These are phyloP conservation scores for Pichia cabralensis DNA, from an alignment of 805 yeast species.

Conservation along the genomic window DNA sequence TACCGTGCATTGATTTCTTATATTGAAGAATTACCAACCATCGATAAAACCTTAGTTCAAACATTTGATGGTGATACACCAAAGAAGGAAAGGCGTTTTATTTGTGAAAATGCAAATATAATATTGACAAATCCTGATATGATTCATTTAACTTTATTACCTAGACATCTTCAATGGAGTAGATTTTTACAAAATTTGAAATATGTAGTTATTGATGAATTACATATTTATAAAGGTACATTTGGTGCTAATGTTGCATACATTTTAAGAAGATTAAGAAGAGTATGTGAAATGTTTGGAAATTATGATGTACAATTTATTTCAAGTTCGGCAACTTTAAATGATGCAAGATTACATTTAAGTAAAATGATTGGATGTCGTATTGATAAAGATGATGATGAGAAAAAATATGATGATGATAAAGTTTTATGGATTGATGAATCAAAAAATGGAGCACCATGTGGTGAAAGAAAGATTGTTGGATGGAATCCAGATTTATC, in stretches of 20 bases:
- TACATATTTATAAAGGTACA: conserved; percentile 81
- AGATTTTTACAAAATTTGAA: conserved; percentile 55
- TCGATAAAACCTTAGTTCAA: conserved; percentile 6
- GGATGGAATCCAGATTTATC: conserved; percentile 85
- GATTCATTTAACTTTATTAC: conserved; percentile 75
- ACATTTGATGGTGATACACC: conserved; percentile 96
- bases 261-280: conserved; percentile 67
- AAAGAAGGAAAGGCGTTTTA: conserved; percentile 35
- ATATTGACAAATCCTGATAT: conserved; percentile 95
- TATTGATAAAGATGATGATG: conserved; percentile 25
- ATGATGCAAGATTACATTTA: conserved; percentile 67
- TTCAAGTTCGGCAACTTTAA: conserved; percentile 91
- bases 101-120: conserved; percentile 60
- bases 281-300: conserved; percentile 49
- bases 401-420: conserved; percentile 23
- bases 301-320: conserved; percentile 54
- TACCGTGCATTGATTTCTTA: conserved; percentile 56
- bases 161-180: conserved; percentile 67
- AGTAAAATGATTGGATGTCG: conserved; percentile 57
- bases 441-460: conserved; percentile 72
- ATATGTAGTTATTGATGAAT: conserved; percentile 72
- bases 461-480: conserved; percentile 63
- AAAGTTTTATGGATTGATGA: conserved; percentile 45
- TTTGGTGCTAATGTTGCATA: conserved; percentile 91
- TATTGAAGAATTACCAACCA: conserved; percentile 5